Conservation (phyloP, 768 basidiomycete genomes). For the Naganishia vaughanmartiniae region DNA sequence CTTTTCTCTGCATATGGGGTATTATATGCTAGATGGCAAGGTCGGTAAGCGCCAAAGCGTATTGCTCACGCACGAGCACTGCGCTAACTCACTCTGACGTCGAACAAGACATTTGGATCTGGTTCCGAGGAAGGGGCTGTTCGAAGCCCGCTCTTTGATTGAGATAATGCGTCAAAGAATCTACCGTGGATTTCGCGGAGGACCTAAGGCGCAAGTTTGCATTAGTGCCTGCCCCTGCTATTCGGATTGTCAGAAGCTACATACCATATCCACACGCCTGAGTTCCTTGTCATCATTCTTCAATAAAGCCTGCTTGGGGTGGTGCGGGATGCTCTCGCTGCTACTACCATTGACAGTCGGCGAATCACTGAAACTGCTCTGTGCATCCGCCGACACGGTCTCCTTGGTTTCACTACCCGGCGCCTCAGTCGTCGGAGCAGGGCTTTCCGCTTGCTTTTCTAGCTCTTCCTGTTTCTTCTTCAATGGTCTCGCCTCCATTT, state of each 20-base stretch:
- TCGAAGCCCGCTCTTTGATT: slow-evolving; percentile 27
- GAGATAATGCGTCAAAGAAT: slow-evolving; percentile 66
- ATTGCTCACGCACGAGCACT: neutral
- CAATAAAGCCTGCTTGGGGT: slow-evolving; percentile 61
- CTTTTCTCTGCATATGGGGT: slow-evolving; percentile 69
- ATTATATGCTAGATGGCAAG: slow-evolving; percentile 67
- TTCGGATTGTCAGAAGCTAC: slow-evolving; percentile 34
- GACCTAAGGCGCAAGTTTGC: slow-evolving; percentile 58
- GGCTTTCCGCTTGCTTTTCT: slow-evolving; percentile 35
- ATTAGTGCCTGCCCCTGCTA: neutral
- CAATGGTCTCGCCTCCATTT: slow-evolving; percentile 78
- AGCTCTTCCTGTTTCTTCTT: slow-evolving; percentile 75
- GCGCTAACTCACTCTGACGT: slow-evolving; percentile 66
- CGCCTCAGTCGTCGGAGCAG: slow-evolving; percentile 1
- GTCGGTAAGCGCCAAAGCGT: neutral
- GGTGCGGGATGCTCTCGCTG: slow-evolving; percentile 32
- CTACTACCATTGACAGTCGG: slow-evolving; percentile 8
- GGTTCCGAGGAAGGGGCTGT: slow-evolving; percentile 31
- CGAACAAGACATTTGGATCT: slow-evolving; percentile 54
- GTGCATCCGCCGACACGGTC: neutral
- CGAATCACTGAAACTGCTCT: neutral
- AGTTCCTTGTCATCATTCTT: slow-evolving; percentile 86
- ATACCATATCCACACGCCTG: slow-evolving; percentile 68
- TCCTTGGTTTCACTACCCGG: slow-evolving; percentile 49
- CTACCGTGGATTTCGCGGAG: slow-evolving; percentile 71